These are phyloP conservation scores for Mrakia gelida DNA, from an alignment of 768 basidiomycete species.

Conservation along the genomic window DNA sequence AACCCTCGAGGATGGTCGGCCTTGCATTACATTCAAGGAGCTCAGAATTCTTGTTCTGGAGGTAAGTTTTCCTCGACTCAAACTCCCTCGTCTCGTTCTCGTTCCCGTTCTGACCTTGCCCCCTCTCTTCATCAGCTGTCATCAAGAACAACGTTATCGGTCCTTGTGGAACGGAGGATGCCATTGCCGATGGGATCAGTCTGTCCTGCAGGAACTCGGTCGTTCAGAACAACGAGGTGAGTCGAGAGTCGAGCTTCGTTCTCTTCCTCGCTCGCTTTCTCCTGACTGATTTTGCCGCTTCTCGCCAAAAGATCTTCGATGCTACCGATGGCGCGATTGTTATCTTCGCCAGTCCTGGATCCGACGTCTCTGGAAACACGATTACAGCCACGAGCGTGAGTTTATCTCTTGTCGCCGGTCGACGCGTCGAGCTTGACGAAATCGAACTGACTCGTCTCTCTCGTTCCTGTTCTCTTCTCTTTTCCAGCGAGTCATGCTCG, in stretches of 20 bases:
- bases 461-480: no score
- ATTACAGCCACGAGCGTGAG: neutral
- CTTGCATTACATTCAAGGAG: conserved; percentile 3
- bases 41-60: no score
- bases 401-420: neutral
- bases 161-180: neutral
- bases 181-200: conserved; percentile 13
- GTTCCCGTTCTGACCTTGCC: neutral
- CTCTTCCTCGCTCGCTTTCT: neutral
- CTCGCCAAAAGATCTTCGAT: neutral
- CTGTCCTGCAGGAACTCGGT: neutral
- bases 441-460: neutral
- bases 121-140: neutral
- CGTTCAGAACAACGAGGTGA: neutral
- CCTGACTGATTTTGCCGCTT: no score
- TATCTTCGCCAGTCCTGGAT: neutral
- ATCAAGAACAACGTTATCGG: conserved; percentile 8
- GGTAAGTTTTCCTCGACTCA: neutral
- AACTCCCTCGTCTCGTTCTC: neutral
- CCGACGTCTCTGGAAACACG: neutral
- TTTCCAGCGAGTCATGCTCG: neutral
- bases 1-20: conserved; percentile 16
- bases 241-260: neutral
- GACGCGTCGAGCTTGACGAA: neutral
- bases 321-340: conserved; percentile 15